phyloP scores from a whole-genome alignment of 2,329 filamentous ascomycete genomes.

The Colletotrichum salicis region DNA sequence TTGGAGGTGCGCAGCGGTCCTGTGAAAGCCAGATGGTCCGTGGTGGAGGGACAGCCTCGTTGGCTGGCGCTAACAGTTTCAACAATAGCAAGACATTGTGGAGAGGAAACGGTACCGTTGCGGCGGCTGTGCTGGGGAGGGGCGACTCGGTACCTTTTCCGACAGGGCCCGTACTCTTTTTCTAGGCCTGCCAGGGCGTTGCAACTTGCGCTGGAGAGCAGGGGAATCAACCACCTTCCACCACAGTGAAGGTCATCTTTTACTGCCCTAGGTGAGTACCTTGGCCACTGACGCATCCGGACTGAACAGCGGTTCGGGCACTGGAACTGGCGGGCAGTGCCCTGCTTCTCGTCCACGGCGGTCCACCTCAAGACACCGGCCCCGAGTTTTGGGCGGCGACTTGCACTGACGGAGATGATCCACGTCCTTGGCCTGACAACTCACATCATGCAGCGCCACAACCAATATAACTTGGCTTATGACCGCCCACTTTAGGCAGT shows the following conservation, averaged over 20 bases:
- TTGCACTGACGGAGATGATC: conserved; percentile 2
- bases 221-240: neutral
- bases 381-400: conserved; percentile 2
- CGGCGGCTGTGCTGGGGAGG: conserved; percentile 23
- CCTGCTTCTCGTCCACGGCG: neutral
- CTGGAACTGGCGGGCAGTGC: conserved; percentile 15
- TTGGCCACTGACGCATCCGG: conserved; percentile 13
- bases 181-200: neutral
- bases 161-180: conserved; percentile 20
- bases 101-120: conserved; percentile 34
- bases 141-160: conserved; percentile 23
- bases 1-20: conserved; percentile 10
- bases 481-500: neutral
- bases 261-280: too few species aligned
- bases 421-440: conserved; percentile 12
- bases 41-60: conserved; percentile 28
- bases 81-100: conserved; percentile 32
- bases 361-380: neutral
- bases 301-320: conserved; percentile 2
- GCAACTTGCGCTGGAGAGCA: neutral
- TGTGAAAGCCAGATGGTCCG: conserved; percentile 31
- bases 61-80: conserved; percentile 29
- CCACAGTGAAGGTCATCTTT: neutral
- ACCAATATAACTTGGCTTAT: neutral
- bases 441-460: conserved; percentile 21